Evolutionary conservation across 1,284 basidiomycete genomes (phyloP).

Genomic region (Boletellus deceptivus): DNA sequence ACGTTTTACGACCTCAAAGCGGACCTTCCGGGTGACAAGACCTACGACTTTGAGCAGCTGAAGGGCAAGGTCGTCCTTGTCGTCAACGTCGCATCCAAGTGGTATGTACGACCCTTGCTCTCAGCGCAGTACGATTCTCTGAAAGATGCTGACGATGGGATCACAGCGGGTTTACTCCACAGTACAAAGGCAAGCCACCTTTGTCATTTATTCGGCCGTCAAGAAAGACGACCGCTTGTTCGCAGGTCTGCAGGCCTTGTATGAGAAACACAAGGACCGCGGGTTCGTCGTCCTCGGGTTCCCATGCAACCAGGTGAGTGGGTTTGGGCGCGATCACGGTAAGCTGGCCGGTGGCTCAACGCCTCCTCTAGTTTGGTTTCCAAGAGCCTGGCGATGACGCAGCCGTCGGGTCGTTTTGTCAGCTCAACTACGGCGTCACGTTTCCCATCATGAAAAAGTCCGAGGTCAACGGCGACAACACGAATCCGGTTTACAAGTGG

Average conservation of each 20-base stretch:
- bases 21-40: constrained; percentile 51
- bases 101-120: constrained; percentile 42
- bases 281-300: constrained; percentile 83
- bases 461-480: constrained; percentile 84
- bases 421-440: constrained; percentile 76
- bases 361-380: constrained; percentile 54
- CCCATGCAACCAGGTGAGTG: constrained; percentile 84
- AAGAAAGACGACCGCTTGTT: not conserved
- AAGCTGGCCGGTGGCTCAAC: too few species aligned
- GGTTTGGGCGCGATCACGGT: not conserved
- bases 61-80: constrained; percentile 75
- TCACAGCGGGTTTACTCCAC: constrained; percentile 80
- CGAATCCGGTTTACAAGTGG: constrained; percentile 83
- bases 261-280: constrained; percentile 81
- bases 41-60: constrained; percentile 62
- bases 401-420: constrained; percentile 66
- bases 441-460: constrained; percentile 88
- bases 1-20: constrained; percentile 65
- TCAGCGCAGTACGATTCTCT: not conserved
- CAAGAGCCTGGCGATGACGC: constrained; percentile 77
- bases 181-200: constrained; percentile 64
- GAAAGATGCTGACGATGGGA: constrained; percentile 1
- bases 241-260: constrained; percentile 73
- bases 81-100: constrained; percentile 72
- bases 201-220: not conserved